Percentiles rank a stretch among this genome's conserved stretches.
phyloP scores from a whole-genome alignment of 768 basidiomycete genomes.

The Termitomyces titanicus region DNA sequence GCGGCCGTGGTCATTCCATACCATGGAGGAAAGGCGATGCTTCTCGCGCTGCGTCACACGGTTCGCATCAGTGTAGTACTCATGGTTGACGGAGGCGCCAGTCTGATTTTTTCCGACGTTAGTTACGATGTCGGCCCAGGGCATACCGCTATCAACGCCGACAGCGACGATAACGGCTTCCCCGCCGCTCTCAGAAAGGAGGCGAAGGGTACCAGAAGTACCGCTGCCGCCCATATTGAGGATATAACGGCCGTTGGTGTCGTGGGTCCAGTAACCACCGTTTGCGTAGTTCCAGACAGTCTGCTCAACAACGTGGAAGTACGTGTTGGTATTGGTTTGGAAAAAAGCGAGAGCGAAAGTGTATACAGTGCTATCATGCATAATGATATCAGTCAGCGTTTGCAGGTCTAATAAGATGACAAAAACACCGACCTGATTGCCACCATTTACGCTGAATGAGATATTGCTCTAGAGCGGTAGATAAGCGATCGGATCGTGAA shows the following conservation, averaged over 20 bases:
- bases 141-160: slow-evolving; percentile 35
- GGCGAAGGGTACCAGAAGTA: slow-evolving; percentile 30
- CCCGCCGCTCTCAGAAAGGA: slow-evolving; percentile 25
- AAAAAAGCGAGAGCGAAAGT: not conserved
- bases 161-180: slow-evolving; percentile 28
- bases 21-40: not conserved
- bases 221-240: slow-evolving; percentile 36
- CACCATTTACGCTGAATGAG: too few species aligned
- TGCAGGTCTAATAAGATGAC: not conserved
- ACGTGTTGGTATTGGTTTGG: not conserved
- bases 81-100: slow-evolving; percentile 19
- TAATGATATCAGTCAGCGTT: not conserved
- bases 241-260: slow-evolving; percentile 14
- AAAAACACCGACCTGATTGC: too few species aligned
- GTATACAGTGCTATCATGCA: not conserved
- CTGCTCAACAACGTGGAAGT: slow-evolving; percentile 29
- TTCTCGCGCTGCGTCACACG: slow-evolving; percentile 4
- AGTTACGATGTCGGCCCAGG: slow-evolving; percentile 36
- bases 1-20: slow-evolving; percentile 1
- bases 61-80: slow-evolving; percentile 21
- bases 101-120: slow-evolving; percentile 22
- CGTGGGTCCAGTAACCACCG: slow-evolving; percentile 29
- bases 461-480: too few species aligned
- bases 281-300: slow-evolving; percentile 30
- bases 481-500: too few species aligned